phyloP scores from a whole-genome alignment of 805 yeast genomes.

The Candida khao-thaluensis region DNA sequence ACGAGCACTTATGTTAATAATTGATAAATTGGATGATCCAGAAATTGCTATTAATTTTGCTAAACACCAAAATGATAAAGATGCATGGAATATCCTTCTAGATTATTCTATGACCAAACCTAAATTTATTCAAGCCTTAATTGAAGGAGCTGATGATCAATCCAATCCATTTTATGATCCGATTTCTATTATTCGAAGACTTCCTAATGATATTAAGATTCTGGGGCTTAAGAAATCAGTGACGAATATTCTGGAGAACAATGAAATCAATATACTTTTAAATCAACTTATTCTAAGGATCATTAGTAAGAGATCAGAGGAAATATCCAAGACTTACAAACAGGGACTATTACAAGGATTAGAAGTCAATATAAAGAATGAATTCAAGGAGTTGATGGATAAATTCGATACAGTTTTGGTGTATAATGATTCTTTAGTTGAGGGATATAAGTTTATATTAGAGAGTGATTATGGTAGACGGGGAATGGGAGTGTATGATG shows the following conservation, averaged over 20 bases:
- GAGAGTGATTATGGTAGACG: neutral
- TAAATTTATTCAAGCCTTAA: slow-evolving; percentile 68
- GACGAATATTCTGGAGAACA: slow-evolving; percentile 59
- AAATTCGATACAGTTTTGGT: slow-evolving; percentile 30
- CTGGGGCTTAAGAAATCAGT: slow-evolving; percentile 64
- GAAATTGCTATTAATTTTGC: slow-evolving; percentile 80
- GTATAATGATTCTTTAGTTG: slow-evolving; percentile 8
- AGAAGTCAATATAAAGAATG: slow-evolving; percentile 21
- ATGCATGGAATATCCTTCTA: slow-evolving; percentile 77
- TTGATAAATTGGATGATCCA: slow-evolving; percentile 76
- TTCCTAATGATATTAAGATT: slow-evolving; percentile 62
- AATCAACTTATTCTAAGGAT: slow-evolving; percentile 50
- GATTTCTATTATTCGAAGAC: slow-evolving; percentile 60
- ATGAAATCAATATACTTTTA: slow-evolving; percentile 52
- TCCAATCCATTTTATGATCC: slow-evolving; percentile 51
- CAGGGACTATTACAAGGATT: slow-evolving; percentile 25
- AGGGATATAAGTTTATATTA: slow-evolving; percentile 2
- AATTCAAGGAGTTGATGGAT: slow-evolving; percentile 20
- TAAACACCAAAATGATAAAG: slow-evolving; percentile 60
- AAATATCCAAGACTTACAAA: slow-evolving; percentile 23
- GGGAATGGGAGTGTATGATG: slow-evolving; percentile 1
- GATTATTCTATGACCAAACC: slow-evolving; percentile 72
- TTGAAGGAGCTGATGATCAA: slow-evolving; percentile 64
- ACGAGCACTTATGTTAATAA: slow-evolving; percentile 73
- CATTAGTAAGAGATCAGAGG: slow-evolving; percentile 31